Conservation (phyloP, 139 green algal genomes). For the Limnomonas spitsbergensis region DNA sequence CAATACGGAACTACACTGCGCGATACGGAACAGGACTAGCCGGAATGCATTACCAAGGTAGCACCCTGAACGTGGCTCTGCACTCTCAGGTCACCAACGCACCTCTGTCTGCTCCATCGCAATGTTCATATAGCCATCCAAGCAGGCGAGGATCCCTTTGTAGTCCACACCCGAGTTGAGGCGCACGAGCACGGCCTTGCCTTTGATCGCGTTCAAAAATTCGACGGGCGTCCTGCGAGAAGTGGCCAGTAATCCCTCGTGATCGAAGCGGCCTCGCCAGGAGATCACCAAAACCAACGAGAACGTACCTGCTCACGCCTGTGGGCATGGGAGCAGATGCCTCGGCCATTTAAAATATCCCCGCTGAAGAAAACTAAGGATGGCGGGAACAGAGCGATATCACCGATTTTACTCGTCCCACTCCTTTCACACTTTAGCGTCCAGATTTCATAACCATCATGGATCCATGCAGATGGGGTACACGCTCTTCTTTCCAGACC, state of each 20-base stretch:
- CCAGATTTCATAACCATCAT: no score
- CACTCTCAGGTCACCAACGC: not conserved
- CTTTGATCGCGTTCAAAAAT: slow-evolving; percentile 87
- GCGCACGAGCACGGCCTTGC: slow-evolving; percentile 93
- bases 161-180: slow-evolving; percentile 98
- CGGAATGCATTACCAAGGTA: no score
- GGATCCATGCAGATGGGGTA: no score
- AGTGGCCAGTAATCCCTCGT: not conserved
- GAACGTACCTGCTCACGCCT: slow-evolving; percentile 8
- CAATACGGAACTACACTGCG: no score
- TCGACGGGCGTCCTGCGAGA: slow-evolving; percentile 70
- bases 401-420: no score
- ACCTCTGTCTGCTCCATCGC: slow-evolving; percentile 99
- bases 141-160: slow-evolving; percentile 89
- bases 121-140: slow-evolving; percentile 99
- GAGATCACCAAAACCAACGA: no score
- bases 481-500: no score
- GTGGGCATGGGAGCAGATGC: slow-evolving; percentile 8
- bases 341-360: slow-evolving; percentile 14
- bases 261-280: not conserved
- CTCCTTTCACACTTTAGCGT: no score
- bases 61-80: no score
- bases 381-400: no score
- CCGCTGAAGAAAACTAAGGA: no score
- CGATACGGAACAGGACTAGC: no score